Evolutionary conservation across 2,329 filamentous ascomycete genomes (phyloP), one percentile per base, ranked within the genome.

Genomic region (Pseudomassariella vexata): DNA sequence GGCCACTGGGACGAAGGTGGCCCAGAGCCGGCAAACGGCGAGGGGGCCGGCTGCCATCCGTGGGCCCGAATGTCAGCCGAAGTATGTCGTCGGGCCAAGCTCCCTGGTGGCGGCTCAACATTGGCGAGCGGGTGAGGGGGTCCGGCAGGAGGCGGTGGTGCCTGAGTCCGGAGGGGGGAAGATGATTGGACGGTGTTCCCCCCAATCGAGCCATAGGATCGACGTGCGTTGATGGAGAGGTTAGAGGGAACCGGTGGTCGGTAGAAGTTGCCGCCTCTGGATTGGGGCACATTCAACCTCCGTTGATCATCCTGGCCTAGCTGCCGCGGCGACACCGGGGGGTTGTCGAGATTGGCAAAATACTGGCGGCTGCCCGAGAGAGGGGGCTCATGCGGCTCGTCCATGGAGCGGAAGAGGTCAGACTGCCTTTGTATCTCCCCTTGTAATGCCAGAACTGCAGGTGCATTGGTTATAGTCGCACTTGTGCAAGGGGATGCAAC

Each of bases 11-110:
- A 56, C 1, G 69, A 63, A 7, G 66, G 58, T 3, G 65, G 59
- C 9, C 78, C 78, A 4, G 81, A 79, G 6, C 73, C 68, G 50
- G 79, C 84, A 9, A 81, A 84, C 5, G 82, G 83, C 17, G 75
- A 68, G 24, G 66, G 63, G 29, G 61, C 68, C 6, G 68, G 69
- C 40, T 79, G 81, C 79, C 85, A 90, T 22, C 83, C 86, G 53
- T 88, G 83, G 47, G 89, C 82, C 32, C 92, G 82, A 46, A 98
- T 96, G 55, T 98, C 92, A 37, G 92, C 92, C 23, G 89, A 90
- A 2, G 92, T 98, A 60, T 98, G 92, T 39, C 90, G 78, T 41
- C 90, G 80, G 26, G 79, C 76, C 28, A 95, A 68, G 48, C 79
- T 88, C 35, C 77, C 73, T 21, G 80, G 77, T 20, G 77, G 73